A percentile compares a stretch with the other conserved stretches of the same genome.
phyloP scores from a whole-genome alignment of 345 rosid species.

The Jatropha curcas region DNA sequence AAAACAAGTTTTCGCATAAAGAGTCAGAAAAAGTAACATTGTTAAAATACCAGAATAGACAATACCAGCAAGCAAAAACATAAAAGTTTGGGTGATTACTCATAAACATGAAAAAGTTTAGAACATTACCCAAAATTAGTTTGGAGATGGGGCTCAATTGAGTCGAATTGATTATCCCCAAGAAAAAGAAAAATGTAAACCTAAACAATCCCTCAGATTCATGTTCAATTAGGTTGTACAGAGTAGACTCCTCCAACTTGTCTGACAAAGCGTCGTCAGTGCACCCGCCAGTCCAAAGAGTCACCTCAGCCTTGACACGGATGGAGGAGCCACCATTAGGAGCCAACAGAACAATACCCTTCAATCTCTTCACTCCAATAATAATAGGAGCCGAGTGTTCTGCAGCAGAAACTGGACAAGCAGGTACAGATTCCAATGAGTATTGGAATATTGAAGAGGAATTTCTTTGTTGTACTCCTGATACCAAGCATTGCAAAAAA shows the following conservation, averaged over 20 bases:
- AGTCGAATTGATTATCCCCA: not conserved
- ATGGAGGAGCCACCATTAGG: constrained; percentile 25
- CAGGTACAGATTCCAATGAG: not conserved
- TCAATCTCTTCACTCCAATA: constrained; percentile 5
- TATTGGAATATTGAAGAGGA: not conserved
- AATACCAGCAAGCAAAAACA: too few species aligned
- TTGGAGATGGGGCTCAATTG: too few species aligned
- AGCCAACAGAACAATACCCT: not conserved
- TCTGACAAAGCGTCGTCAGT: constrained; percentile 21
- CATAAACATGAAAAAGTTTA: too few species aligned
- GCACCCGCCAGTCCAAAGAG: constrained; percentile 17
- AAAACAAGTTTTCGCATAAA: too few species aligned
- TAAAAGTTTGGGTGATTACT: too few species aligned
- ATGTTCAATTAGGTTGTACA: not conserved
- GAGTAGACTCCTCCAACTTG: constrained; percentile 19
- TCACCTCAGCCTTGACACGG: constrained; percentile 31
- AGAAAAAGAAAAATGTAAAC: not conserved
- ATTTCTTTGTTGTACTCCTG: constrained; percentile 22
- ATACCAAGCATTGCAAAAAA: constrained; percentile 8
- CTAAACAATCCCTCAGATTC: not conserved
- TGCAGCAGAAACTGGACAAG: not conserved
- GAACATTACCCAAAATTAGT: too few species aligned
- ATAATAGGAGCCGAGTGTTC: constrained; percentile 12
- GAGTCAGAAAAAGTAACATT: too few species aligned
- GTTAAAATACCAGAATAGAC: too few species aligned